Evolutionary conservation across 495 filamentous ascomycete species (phyloP).

Genomic region (Penicillium subrubescens): DNA sequence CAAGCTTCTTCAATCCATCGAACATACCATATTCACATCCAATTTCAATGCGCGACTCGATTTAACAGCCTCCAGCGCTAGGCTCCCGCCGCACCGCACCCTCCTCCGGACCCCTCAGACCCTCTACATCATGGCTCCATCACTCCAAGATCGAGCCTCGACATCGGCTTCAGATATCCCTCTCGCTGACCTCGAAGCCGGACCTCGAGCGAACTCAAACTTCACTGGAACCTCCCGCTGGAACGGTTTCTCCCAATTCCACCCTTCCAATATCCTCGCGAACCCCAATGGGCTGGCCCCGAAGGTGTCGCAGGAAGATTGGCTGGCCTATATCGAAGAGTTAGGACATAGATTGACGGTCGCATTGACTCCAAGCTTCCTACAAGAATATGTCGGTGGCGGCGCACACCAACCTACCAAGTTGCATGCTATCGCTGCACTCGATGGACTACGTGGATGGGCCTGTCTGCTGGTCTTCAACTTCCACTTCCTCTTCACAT

Average conservation of each 20-base stretch:
- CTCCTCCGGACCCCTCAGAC: not conserved
- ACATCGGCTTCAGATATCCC: constrained; percentile 35
- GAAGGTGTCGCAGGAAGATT: constrained; percentile 32
- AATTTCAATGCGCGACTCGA: not conserved
- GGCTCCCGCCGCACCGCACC: not conserved
- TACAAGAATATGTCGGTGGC: constrained; percentile 43
- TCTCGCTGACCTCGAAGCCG: constrained; percentile 37
- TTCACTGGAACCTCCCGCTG: constrained; percentile 20
- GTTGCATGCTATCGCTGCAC: constrained; percentile 48
- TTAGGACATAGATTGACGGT: constrained; percentile 36
- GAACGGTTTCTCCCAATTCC: constrained; percentile 31
- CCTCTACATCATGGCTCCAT: constrained; percentile 19
- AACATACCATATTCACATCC: not conserved
- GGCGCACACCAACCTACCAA: constrained; percentile 31
- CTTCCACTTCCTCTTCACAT: constrained; percentile 56
- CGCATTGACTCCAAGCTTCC: constrained; percentile 42
- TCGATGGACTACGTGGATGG: constrained; percentile 55
- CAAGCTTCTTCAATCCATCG: not conserved
- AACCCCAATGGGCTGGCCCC: constrained; percentile 25
- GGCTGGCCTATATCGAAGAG: constrained; percentile 30
- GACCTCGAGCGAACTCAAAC: constrained; percentile 1
- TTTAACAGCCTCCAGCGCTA: not conserved
- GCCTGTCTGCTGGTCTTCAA: constrained; percentile 56
- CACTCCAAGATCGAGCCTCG: constrained; percentile 16
- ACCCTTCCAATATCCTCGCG: constrained; percentile 35